Evolutionary conservation across 2,329 filamentous ascomycete genomes (phyloP), one percentile per base, ranked within the genome.

Genomic region (Diaporthe citrichinensis): DNA sequence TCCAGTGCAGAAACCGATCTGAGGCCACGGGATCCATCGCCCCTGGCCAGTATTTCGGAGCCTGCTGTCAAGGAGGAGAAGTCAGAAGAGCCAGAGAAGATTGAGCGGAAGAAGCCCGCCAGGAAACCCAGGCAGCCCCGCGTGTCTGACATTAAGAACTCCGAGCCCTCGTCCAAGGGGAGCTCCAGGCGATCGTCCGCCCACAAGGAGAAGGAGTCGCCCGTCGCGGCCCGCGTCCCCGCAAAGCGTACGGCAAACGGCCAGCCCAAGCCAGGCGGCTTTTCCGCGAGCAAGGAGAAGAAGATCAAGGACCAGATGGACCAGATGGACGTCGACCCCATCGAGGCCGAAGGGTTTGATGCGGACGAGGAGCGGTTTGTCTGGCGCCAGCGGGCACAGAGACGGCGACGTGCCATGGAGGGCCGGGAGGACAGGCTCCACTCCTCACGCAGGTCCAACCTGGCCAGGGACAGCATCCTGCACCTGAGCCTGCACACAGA

Each of bases 1-100:
- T 96, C 95, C 5, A 95, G 91, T 79, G 90, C 94, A 73, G 93
- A 95, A 74, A 92, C 94, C 72, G 88, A 91, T 53, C 86, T 88
- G 3, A 88, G 88, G 76, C 88, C 89, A 10, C 89, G 86, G 31
- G 75, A 71, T n/a, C 73, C 75, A 7, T 77, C 75, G 2, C 69
- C 75, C 6, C 69, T 49, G 23, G 46, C 31, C 4, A 61, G 28
- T 15, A 25, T 71, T 34, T 65, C 69, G 34, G 75, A 75, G 28
- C 73, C 73, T 31, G 59, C 55, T 39, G 62, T 77, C 28, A 77
- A 78, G 68, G 71, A 73, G 15, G 79, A 75, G 28, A 81, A 4
- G 53, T 57, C 65, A 51, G 76, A 78, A 25, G 75, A 74, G 61
- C 74, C 75, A 15, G 77, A 79, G 36, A 80, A 78, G 77, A 75